phyloP scores from a whole-genome alignment of 1,139 yeast genomes.

The Geotrichum citri-aurantii region DNA sequence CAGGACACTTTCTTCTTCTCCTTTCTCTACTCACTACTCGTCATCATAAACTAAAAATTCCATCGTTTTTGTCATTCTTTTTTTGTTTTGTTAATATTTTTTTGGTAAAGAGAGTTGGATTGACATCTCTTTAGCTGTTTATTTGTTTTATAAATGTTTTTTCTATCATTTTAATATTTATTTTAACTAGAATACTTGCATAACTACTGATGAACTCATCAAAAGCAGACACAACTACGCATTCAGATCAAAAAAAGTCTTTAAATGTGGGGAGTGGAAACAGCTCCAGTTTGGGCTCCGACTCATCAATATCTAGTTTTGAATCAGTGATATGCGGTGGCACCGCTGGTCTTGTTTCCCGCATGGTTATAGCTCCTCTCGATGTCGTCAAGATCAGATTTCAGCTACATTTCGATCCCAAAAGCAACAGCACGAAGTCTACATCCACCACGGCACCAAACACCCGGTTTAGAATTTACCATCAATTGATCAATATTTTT shows the following conservation, averaged over 20 bases:
- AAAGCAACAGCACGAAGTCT: not conserved
- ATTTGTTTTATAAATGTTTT: no score
- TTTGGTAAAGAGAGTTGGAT: not conserved
- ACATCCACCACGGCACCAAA: not conserved
- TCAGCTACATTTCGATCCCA: constrained; percentile 47
- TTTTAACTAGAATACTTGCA: not conserved
- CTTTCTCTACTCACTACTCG: not conserved
- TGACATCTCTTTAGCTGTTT: not conserved
- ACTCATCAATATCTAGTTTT: constrained; percentile 29
- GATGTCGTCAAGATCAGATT: constrained; percentile 84
- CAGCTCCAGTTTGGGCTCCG: constrained; percentile 23
- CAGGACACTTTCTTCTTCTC: not conserved
- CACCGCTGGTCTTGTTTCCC: constrained; percentile 53
- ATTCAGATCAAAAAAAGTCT: not conserved
- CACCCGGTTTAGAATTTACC: constrained; percentile 21
- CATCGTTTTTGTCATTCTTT: not conserved
- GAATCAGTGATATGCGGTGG: constrained; percentile 61
- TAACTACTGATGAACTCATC: not conserved
- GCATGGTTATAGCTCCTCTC: constrained; percentile 71
- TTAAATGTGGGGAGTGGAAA: constrained; percentile 12
- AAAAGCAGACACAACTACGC: not conserved
- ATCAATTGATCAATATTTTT: constrained; percentile 38
- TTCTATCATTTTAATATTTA: not conserved
- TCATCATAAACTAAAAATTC: not conserved
- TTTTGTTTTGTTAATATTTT: not conserved